Evolutionary conservation across 305 asterid genomes (phyloP), one percentile per base, ranked within the genome.

Genomic region (Fraxinus sp.): DNA sequence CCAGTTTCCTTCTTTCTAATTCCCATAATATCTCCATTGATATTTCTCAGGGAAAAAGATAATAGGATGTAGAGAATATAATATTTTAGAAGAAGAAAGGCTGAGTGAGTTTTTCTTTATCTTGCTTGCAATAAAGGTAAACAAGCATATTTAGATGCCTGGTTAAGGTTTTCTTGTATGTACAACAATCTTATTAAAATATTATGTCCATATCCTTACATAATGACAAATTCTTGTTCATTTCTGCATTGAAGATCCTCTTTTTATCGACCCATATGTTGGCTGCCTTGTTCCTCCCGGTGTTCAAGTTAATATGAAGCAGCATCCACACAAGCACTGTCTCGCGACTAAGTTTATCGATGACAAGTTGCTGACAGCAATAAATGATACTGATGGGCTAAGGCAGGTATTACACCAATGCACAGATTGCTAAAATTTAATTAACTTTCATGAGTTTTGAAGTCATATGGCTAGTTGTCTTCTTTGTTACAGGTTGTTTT

Each of bases 271-370:
- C 77, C 97, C 97, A 30, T 94, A 94, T 86, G 88, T 91, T 84
- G 90, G 87, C 80, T 95, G 98, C 88, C 91, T 95, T 87, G 78
- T 92, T 81, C 89, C 91, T 66, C 81, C 86, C 39, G 81, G 80
- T 59, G 52, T 78, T 82, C 82, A 80, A 82, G 52, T 85, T 80
- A 88, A 91, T 33, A 71, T 44, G 85, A 79, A 82, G 74, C 89
- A 74, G 71, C 81, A 28, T 39, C 78, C 87, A 86, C 91, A 91
- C 85, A 62, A 85, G 9, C 93, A 95, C 87, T 94, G 99, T 89
- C 85, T 94, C 64, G 94, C 94, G 3, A 94, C 97, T 81, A 92
- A 89, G 89, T 92, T 91, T 64, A 92, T 95, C 71, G 99, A 93
- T 72, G 95, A 94, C 74, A 93, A 90, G 85, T 85, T 95, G 89